Conservation (phyloP, 805 yeast genomes). For the Candida lessepsii region DNA sequence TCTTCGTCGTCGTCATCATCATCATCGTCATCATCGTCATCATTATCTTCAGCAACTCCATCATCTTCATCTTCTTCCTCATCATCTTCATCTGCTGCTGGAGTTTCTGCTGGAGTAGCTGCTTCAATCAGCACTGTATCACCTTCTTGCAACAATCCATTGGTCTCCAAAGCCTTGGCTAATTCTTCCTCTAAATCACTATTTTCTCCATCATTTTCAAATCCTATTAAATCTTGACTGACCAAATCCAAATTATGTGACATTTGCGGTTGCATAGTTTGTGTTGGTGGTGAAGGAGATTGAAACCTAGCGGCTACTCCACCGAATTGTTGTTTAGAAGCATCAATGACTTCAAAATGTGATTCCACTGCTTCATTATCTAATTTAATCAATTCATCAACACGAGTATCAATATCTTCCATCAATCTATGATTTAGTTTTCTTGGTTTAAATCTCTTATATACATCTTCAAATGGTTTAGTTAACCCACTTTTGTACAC, state of each 20-base stretch:
- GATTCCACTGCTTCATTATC: conserved; percentile 86
- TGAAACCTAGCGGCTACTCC: conserved; percentile 19
- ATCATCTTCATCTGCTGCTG: conserved; percentile 22
- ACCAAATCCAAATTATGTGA: background rate
- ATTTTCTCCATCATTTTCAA: conserved; percentile 29
- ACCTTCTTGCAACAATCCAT: conserved; percentile 31
- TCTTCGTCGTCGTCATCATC: conserved; percentile 56
- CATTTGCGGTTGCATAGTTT: conserved; percentile 9
- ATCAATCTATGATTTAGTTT: conserved; percentile 68
- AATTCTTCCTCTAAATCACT: conserved; percentile 50
- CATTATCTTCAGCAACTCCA: conserved; percentile 43
- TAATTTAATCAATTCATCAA: conserved; percentile 67
- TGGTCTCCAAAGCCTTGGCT: conserved; percentile 51
- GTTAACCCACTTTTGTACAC: conserved; percentile 77
- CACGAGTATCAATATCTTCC: conserved; percentile 74
- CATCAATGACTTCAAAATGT: conserved; percentile 69
- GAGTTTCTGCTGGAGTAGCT: conserved; percentile 9
- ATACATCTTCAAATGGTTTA: conserved; percentile 72
- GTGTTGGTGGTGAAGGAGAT: conserved; percentile 32
- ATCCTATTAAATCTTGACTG: conserved; percentile 18
- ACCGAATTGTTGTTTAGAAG: conserved; percentile 36
- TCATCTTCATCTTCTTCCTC: conserved; percentile 33
- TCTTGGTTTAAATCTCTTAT: conserved; percentile 67
- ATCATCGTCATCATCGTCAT: conserved; percentile 50
- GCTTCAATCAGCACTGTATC: conserved; percentile 33